Evolutionary conservation across 805 yeast species (phyloP).

Genomic region (Torulaspora delbrueckii): DNA sequence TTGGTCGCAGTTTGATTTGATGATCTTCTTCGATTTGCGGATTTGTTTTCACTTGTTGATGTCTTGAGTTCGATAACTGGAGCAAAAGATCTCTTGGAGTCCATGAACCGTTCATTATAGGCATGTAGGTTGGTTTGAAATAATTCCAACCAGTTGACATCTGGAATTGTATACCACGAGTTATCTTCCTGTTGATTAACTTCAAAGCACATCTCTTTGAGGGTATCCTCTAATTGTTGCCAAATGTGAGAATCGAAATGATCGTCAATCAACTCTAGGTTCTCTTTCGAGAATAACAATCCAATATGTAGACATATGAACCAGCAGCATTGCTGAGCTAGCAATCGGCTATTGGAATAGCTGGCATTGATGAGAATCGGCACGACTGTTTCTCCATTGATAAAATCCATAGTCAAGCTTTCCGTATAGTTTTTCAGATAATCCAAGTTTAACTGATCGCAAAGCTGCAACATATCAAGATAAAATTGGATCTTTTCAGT

Average conservation of each 20-base stretch:
- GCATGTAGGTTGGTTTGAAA: slow-evolving; percentile 36
- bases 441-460: slow-evolving; percentile 59
- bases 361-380: slow-evolving; percentile 52
- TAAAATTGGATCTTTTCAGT: slow-evolving; percentile 27
- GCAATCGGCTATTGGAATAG: slow-evolving; percentile 45
- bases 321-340: slow-evolving; percentile 61
- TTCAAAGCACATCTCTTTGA: slow-evolving; percentile 7
- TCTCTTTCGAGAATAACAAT: slow-evolving; percentile 49
- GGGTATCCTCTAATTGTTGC: slow-evolving; percentile 20
- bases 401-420: slow-evolving; percentile 50
- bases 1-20: slow-evolving; percentile 6
- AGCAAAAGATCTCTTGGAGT: slow-evolving; percentile 32
- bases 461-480: slow-evolving; percentile 53
- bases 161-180: slow-evolving; percentile 33
- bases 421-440: slow-evolving; percentile 61
- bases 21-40: slow-evolving; percentile 8
- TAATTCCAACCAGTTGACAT: slow-evolving; percentile 29
- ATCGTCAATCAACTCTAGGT: slow-evolving; percentile 34
- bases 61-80: slow-evolving; percentile 35
- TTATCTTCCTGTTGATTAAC: background rate
- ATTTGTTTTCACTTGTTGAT: slow-evolving; percentile 6
- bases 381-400: slow-evolving; percentile 56
- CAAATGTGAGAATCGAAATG: slow-evolving; percentile 24
- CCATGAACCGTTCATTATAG: slow-evolving; percentile 42
- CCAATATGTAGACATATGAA: slow-evolving; percentile 64